These are phyloP conservation scores for Mimosa pudica DNA, from an alignment of 306 rosid species.

Conservation along the genomic window DNA sequence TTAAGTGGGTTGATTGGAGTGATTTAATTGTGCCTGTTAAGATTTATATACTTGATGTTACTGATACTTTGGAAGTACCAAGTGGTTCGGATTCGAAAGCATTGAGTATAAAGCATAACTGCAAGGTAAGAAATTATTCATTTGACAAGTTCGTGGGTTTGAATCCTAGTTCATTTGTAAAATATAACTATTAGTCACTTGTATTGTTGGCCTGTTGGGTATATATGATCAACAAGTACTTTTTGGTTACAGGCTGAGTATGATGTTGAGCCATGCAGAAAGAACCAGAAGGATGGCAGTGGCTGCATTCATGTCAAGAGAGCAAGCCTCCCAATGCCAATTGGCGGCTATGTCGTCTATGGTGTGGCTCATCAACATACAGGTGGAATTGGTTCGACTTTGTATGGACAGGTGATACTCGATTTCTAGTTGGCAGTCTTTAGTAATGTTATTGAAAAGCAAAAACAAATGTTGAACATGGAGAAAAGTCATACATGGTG, in stretches of 20 bases:
- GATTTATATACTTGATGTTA: no score
- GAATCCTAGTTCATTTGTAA: neutral
- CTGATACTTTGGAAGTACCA: neutral
- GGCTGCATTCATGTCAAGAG: slow-evolving; percentile 42
- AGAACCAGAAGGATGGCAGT: slow-evolving; percentile 6
- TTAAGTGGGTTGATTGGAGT: no score
- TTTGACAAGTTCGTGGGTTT: neutral
- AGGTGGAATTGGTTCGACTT: no score
- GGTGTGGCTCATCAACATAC: no score
- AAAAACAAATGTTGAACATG: no score
- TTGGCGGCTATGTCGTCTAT: no score
- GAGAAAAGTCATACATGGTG: no score
- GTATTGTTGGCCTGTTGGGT: neutral
- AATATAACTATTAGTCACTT: neutral
- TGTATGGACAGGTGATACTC: no score
- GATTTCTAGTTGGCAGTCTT: no score
- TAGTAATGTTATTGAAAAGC: no score
- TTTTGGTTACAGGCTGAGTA: slow-evolving; percentile 58
- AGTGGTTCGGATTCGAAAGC: slow-evolving; percentile 21
- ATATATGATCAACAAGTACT: neutral
- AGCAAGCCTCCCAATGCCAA: no score
- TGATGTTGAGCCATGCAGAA: slow-evolving; percentile 51
- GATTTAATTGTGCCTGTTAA: no score
- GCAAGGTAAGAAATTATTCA: slow-evolving; percentile 47
- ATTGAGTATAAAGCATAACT: slow-evolving; percentile 38